Percentiles rank a stretch among this genome's conserved stretches.
Evolutionary conservation across 768 basidiomycete genomes (phyloP).

Genomic region (Tulasnella sp.): DNA sequence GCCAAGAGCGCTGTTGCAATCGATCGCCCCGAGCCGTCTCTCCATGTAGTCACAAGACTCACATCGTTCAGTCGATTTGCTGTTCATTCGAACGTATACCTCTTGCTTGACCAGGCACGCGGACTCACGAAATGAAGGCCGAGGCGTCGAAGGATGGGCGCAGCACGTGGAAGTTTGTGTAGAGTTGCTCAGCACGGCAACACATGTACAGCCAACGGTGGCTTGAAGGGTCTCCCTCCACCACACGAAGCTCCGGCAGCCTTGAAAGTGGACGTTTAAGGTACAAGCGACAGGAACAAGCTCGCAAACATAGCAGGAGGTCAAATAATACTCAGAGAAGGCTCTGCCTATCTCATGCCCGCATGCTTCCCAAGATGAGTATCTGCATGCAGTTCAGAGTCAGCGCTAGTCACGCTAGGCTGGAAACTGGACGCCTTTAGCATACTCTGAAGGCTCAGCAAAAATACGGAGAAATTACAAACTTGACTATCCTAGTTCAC

Average conservation of each 20-base stretch:
- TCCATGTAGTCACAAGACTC: background rate
- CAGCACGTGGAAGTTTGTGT: background rate
- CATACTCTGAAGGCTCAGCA: background rate
- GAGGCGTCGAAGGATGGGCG: background rate
- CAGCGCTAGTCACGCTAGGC: background rate
- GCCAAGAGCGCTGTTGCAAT: background rate
- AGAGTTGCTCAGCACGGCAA: too few species aligned
- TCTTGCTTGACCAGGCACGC: background rate
- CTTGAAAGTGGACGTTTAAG: background rate
- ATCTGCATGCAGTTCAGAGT: background rate
- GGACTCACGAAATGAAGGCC: background rate
- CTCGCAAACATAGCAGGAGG: background rate
- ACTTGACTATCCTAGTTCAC: background rate
- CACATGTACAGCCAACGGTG: background rate
- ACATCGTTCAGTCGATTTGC: background rate
- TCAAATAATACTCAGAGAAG: background rate
- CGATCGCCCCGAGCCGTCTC: background rate
- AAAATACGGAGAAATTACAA: background rate
- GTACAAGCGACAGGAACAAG: background rate
- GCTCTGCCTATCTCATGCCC: background rate
- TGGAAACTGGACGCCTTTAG: background rate
- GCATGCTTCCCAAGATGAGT: background rate
- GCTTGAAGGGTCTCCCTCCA: background rate
- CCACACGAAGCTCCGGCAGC: background rate
- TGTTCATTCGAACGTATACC: background rate